Conservation (phyloP, 164 flowering plant genomes). For the Berberis thunbergii region DNA sequence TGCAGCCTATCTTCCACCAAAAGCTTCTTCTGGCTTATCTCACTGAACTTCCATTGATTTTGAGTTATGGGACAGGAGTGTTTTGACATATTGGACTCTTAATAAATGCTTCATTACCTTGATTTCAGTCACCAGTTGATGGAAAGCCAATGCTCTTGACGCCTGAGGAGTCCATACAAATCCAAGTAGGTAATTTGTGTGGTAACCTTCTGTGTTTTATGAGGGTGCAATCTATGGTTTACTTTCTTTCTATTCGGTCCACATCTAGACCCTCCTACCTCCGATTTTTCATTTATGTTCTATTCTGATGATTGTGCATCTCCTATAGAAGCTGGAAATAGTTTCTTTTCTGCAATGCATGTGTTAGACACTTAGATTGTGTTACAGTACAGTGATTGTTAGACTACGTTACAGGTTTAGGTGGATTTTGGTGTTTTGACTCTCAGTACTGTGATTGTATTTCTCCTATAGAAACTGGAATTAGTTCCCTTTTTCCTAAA, state of each 20-base stretch:
- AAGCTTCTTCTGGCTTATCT: no score
- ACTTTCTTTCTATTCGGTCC: neutral
- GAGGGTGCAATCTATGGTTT: neutral
- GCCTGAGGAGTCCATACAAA: constrained; percentile 96
- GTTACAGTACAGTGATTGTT: no score
- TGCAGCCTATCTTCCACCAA: no score
- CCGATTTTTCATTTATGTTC: no score
- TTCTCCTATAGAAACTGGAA: neutral
- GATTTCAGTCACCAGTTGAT: constrained; percentile 89
- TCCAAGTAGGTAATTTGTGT: constrained; percentile 55
- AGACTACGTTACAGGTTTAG: no score
- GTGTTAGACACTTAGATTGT: neutral
- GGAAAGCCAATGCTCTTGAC: constrained; percentile 97
- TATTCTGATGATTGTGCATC: neutral
- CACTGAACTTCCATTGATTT: no score
- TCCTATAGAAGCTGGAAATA: neutral
- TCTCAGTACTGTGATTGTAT: no score
- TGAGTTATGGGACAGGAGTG: no score
- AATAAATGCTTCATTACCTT: constrained; percentile 2
- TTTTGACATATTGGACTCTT: no score
- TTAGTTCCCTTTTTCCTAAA: no score
- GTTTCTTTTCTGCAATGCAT: neutral
- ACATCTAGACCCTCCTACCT: no score
- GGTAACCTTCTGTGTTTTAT: neutral
- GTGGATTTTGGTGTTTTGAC: no score